Conservation (phyloP, 2,329 filamentous ascomycete species). For the Scleromitrula shiraiana region DNA sequence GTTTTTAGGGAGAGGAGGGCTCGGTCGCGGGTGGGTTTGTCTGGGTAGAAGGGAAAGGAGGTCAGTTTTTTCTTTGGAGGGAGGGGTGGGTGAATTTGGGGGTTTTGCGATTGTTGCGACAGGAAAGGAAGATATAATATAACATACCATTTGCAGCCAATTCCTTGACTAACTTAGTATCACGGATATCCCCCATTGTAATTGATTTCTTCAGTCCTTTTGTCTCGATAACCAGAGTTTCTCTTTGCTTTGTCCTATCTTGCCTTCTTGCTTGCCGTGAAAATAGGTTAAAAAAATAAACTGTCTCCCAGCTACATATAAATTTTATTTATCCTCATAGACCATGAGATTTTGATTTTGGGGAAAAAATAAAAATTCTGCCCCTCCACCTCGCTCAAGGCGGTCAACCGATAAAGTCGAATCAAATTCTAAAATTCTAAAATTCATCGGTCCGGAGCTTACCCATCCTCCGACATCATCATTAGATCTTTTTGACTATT, state of each 20-base stretch:
- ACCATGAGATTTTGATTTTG: too few relatives aligned
- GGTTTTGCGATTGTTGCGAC: not conserved
- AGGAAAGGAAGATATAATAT: not conserved
- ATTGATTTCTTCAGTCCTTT: not conserved
- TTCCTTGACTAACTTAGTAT: slow-evolving; percentile 31
- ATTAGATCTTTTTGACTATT: too few relatives aligned
- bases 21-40: slow-evolving; percentile 68
- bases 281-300: too few relatives aligned
- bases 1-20: slow-evolving; percentile 69
- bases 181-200: slow-evolving; percentile 25
- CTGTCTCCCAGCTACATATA: too few relatives aligned
- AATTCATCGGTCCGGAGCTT: too few relatives aligned
- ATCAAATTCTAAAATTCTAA: too few relatives aligned
- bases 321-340: too few relatives aligned
- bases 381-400: too few relatives aligned
- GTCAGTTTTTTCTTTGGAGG: not conserved
- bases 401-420: too few relatives aligned
- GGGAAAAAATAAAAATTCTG: too few relatives aligned
- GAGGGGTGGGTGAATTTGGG: not conserved
- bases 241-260: not conserved
- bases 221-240: not conserved
- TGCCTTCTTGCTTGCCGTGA: too few relatives aligned
- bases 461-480: too few relatives aligned
- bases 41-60: slow-evolving; percentile 37
- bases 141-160: slow-evolving; percentile 30